Conservation (phyloP, 1,284 basidiomycete genomes). For the Trichosporon faecale region DNA sequence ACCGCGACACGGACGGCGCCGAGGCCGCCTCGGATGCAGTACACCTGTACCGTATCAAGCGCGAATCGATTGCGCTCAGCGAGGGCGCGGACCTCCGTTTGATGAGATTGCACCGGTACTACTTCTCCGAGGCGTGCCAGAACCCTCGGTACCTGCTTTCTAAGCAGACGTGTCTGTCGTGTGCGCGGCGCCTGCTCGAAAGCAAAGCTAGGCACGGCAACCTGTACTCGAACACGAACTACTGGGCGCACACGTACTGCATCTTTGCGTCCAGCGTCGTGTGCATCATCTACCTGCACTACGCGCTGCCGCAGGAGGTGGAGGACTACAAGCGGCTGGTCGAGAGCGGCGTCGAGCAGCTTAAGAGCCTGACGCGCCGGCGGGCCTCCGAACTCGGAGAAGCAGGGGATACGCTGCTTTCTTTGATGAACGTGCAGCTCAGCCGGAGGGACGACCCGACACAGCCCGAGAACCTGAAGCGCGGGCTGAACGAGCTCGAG, state of each 20-base stretch:
- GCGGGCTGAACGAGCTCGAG: slow-evolving; percentile 18
- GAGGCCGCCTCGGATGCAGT: slow-evolving; percentile 21
- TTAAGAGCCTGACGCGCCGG: slow-evolving; percentile 13
- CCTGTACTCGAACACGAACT: slow-evolving; percentile 19
- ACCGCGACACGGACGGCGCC: slow-evolving; percentile 15
- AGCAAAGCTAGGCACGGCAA: slow-evolving; percentile 2
- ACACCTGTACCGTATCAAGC: slow-evolving; percentile 24
- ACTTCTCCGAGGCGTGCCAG: slow-evolving; percentile 30
- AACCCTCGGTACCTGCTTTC: slow-evolving; percentile 29
- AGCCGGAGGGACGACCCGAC: slow-evolving; percentile 13
- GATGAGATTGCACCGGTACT: slow-evolving; percentile 30
- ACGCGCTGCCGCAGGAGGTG: slow-evolving; percentile 26
- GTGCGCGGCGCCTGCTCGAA: slow-evolving; percentile 21
- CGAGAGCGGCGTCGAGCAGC: slow-evolving; percentile 22
- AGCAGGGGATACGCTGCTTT: slow-evolving; percentile 22
- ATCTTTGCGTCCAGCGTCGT: slow-evolving; percentile 23
- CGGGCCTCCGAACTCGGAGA: slow-evolving; percentile 26
- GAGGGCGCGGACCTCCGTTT: slow-evolving; percentile 31
- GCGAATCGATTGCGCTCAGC: slow-evolving; percentile 27
- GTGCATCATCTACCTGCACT: slow-evolving; percentile 25
- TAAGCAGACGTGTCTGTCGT: slow-evolving; percentile 24
- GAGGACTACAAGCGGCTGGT: slow-evolving; percentile 20
- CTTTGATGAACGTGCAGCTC: slow-evolving; percentile 26
- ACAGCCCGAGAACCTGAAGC: slow-evolving; percentile 16
- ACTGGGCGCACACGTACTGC: slow-evolving; percentile 27